Percentiles rank a stretch among this genome's conserved stretches.
Conservation (phyloP, 306 rosid genomes). For the Vachellia collinsii region DNA sequence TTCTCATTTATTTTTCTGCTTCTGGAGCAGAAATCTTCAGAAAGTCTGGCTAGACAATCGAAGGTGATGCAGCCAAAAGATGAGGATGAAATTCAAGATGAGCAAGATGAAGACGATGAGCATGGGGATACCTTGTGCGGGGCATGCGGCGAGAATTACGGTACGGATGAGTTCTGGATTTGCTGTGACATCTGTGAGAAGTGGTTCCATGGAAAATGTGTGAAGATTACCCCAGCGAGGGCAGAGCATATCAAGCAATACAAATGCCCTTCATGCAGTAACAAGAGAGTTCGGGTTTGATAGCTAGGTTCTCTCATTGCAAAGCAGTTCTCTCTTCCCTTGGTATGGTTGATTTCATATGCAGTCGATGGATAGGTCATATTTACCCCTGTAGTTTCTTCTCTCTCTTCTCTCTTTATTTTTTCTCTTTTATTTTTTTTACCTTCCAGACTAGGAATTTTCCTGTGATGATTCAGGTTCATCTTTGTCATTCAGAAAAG, state of each 20-base stretch:
- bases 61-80: conserved; percentile 52
- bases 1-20: conserved; percentile 29
- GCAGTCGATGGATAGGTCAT: conserved; percentile 39
- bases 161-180: conserved; percentile 88
- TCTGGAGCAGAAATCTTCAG: conserved; percentile 58
- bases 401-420: conserved; percentile 23
- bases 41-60: conserved; percentile 55
- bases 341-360: conserved; percentile 42
- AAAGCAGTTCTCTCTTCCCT: conserved; percentile 31
- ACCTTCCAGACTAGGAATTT: conserved; percentile 28
- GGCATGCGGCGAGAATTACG: conserved; percentile 79
- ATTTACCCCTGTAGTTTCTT: conserved; percentile 41
- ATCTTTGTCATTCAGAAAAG: not conserved
- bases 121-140: conserved; percentile 84
- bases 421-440: not conserved
- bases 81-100: conserved; percentile 65
- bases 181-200: conserved; percentile 86
- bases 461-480: conserved; percentile 28
- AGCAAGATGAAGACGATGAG: conserved; percentile 78
- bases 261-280: conserved; percentile 96
- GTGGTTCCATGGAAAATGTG: conserved; percentile 96
- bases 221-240: conserved; percentile 83
- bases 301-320: conserved; percentile 18
- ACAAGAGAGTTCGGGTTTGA: conserved; percentile 75
- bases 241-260: conserved; percentile 93